Evolutionary conservation across 2,329 filamentous ascomycete species (phyloP).

Genomic region (Exophiala sp.): DNA sequence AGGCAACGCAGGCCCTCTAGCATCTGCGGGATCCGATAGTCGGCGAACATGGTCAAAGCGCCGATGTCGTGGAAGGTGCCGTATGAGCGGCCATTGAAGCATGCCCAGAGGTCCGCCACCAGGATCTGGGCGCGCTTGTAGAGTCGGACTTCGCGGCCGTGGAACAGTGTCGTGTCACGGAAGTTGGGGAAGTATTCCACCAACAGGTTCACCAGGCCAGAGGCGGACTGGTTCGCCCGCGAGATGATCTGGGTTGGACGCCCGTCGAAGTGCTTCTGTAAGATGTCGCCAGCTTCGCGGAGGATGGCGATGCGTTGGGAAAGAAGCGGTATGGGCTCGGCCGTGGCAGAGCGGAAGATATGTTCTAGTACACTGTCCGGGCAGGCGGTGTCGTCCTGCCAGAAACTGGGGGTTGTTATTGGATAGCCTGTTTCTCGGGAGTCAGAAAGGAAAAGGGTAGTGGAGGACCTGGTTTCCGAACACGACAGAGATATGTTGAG

Average conservation of each 20-base stretch:
- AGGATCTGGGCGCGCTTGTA: conserved; percentile 95
- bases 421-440: conserved; percentile 58
- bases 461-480: no score
- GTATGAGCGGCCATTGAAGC: conserved; percentile 73
- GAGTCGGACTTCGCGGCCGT: conserved; percentile 69
- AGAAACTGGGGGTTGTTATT: conserved; percentile 83
- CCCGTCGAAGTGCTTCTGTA: conserved; percentile 73
- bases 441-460: conserved; percentile 1
- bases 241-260: conserved; percentile 67
- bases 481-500: no score
- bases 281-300: conserved; percentile 71
- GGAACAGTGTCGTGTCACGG: conserved; percentile 70
- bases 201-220: conserved; percentile 76
- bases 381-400: conserved; percentile 70
- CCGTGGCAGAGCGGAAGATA: conserved; percentile 79
- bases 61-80: conserved; percentile 86
- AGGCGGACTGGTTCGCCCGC: conserved; percentile 71
- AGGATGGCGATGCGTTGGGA: conserved; percentile 71
- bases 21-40: conserved; percentile 95
- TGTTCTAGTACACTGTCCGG: conserved; percentile 65
- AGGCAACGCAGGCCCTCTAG: conserved; percentile 76
- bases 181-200: conserved; percentile 71
- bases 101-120: conserved; percentile 93
- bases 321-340: conserved; percentile 81
- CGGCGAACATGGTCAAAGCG: conserved; percentile 91